These are phyloP conservation scores for Vararia minispora DNA, from an alignment of 768 basidiomycete species.

Conservation along the genomic window DNA sequence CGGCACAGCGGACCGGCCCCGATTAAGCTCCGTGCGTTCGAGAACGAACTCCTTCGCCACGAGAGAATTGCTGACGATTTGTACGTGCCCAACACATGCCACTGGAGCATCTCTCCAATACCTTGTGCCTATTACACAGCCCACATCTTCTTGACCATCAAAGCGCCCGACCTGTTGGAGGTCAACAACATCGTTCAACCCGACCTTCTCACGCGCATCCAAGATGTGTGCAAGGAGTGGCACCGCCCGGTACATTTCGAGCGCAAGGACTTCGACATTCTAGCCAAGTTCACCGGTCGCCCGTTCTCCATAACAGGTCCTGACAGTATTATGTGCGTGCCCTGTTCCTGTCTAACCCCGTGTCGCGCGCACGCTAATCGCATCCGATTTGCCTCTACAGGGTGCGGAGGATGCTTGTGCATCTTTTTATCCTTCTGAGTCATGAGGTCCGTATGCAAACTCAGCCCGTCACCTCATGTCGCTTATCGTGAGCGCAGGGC, in stretches of 20 bases:
- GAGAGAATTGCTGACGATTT: no score
- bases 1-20: constrained; percentile 16
- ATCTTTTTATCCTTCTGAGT: constrained; percentile 50
- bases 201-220: no score
- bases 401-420: constrained; percentile 48
- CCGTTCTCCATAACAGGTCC: constrained; percentile 57
- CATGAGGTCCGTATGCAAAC: constrained; percentile 32
- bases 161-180: constrained; percentile 51
- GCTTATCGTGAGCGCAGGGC: no score
- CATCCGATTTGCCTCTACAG: constrained; percentile 20
- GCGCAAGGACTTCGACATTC: constrained; percentile 37
- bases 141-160: constrained; percentile 64
- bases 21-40: constrained; percentile 20
- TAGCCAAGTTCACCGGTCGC: constrained; percentile 49
- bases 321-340: constrained; percentile 37
- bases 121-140: constrained; percentile 27
- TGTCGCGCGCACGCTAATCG: constrained; percentile 6
- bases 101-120: neutral
- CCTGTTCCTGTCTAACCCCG: constrained; percentile 9
- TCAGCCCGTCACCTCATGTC: constrained; percentile 5
- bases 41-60: constrained; percentile 24
- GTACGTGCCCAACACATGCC: no score
- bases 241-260: constrained; percentile 47
- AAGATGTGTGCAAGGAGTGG: constrained; percentile 55
- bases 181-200: constrained; percentile 36